Percentiles rank a stretch among this genome's conserved stretches.
Evolutionary conservation across 768 basidiomycete species (phyloP).

Genomic region (Lepiota brunneoincarnata): DNA sequence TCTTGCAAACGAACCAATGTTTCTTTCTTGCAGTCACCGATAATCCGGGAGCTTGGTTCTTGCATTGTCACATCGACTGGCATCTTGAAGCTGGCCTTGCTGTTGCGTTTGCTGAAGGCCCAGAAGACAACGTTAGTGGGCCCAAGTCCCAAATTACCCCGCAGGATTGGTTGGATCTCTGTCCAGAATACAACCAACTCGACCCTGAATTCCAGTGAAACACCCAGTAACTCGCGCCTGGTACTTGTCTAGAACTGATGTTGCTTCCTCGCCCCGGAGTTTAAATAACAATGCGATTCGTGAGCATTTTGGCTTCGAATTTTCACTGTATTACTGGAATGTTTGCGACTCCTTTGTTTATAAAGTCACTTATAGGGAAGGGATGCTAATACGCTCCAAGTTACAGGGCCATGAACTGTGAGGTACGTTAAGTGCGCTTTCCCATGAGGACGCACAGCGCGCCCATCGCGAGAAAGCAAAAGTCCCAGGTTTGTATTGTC

Average conservation of each 20-base stretch:
- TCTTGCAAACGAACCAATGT: background rate
- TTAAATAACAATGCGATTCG: no score
- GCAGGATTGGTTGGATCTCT: slow-evolving; percentile 16
- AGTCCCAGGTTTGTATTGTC: no score
- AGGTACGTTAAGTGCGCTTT: no score
- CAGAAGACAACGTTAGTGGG: slow-evolving; percentile 22
- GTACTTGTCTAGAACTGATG: background rate
- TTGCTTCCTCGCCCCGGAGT: no score
- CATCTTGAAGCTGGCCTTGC: slow-evolving; percentile 36
- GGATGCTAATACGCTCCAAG: no score
- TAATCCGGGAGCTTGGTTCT: slow-evolving; percentile 18
- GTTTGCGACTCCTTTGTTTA: no score
- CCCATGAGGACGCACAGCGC: background rate
- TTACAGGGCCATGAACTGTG: no score
- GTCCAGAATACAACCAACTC: slow-evolving; percentile 15
- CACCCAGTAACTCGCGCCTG: no score
- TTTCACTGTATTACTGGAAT: no score
- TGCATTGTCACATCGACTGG: slow-evolving; percentile 26
- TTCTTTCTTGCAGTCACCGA: slow-evolving; percentile 6
- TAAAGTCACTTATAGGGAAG: no score
- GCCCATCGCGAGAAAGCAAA: background rate
- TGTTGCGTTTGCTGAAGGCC: slow-evolving; percentile 33
- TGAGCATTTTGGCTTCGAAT: no score
- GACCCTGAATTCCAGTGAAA: slow-evolving; percentile 14
- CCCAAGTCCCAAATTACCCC: slow-evolving; percentile 23